These are phyloP conservation scores for Rhizophagus prolifer DNA, from an alignment of 192 early-diverging fungal genomes.

Conservation along the genomic window DNA sequence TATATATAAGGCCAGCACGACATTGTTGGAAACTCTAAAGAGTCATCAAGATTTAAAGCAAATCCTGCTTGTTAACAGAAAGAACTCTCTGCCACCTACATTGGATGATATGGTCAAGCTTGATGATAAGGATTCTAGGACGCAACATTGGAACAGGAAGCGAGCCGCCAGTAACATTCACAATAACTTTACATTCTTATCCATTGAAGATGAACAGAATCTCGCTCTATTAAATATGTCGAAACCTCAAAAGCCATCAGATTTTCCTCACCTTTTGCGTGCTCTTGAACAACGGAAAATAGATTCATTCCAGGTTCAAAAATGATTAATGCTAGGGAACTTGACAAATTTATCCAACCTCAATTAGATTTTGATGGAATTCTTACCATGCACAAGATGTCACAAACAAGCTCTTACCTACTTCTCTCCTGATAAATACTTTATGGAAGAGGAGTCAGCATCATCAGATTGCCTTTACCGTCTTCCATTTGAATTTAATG, in stretches of 20 bases:
- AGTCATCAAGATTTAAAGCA: not conserved
- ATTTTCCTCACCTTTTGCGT: not conserved
- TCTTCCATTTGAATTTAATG: constrained; percentile 27
- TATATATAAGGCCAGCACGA: constrained; percentile 5
- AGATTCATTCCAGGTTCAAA: not conserved
- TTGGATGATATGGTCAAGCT: constrained; percentile 1
- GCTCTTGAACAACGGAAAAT: not conserved
- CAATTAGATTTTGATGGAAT: constrained; percentile 7
- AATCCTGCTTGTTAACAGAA: not conserved
- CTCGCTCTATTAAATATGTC: not conserved
- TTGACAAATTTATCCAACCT: not conserved
- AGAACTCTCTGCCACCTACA: not conserved
- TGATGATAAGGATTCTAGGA: not conserved
- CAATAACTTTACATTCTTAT: not conserved
- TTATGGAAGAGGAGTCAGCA: not conserved
- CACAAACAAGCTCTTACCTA: not conserved
- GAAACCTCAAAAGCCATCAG: not conserved
- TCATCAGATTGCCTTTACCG: not conserved
- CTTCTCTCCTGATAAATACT: constrained; percentile 15
- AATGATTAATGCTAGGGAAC: not conserved
- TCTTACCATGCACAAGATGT: constrained; percentile 6
- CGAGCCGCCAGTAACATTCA: not conserved
- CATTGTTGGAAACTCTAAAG: constrained; percentile 2
- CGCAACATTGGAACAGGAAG: not conserved
- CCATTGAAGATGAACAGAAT: constrained; percentile 4